phyloP scores from a whole-genome alignment of 2,329 filamentous ascomycete genomes.

The Pseudopyrenochaeta lycopersici region DNA sequence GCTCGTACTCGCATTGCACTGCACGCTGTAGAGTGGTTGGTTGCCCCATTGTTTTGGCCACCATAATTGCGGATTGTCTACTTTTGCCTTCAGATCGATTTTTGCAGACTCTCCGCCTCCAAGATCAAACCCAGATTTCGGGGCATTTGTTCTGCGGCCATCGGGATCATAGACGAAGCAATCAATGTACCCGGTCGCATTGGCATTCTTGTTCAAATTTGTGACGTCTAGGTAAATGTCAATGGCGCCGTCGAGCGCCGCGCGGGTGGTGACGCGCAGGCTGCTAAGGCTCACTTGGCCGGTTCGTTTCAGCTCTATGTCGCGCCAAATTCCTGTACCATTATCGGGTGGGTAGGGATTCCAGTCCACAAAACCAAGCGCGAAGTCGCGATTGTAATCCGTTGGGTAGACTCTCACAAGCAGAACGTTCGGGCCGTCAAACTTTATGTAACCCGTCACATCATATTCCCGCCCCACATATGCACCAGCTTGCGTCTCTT shows the following conservation, averaged over 20 bases:
- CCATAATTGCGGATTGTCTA: slow-evolving; percentile 64
- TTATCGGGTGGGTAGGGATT: slow-evolving; percentile 69
- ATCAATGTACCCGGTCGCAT: slow-evolving; percentile 11
- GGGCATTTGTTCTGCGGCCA: neutral
- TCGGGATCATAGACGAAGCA: slow-evolving; percentile 20
- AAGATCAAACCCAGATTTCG: slow-evolving; percentile 6
- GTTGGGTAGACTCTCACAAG: slow-evolving; percentile 66
- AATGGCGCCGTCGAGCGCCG: slow-evolving; percentile 24
- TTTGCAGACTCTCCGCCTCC: neutral
- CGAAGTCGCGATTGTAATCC: slow-evolving; percentile 67
- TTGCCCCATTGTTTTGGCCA: slow-evolving; percentile 69
- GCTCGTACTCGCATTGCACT: slow-evolving; percentile 37
- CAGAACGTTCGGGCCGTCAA: slow-evolving; percentile 58
- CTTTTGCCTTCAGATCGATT: slow-evolving; percentile 11
- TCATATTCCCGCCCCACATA: slow-evolving; percentile 67
- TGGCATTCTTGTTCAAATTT: slow-evolving; percentile 20
- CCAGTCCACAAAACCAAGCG: slow-evolving; percentile 69
- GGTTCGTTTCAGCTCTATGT: slow-evolving; percentile 65
- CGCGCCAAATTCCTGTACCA: slow-evolving; percentile 70
- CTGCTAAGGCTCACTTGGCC: slow-evolving; percentile 54
- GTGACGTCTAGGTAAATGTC: slow-evolving; percentile 32
- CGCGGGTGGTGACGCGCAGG: slow-evolving; percentile 35
- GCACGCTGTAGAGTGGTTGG: slow-evolving; percentile 61
- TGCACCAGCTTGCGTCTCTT: slow-evolving; percentile 61
- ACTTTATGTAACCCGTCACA: slow-evolving; percentile 55